Conservation (phyloP, 2,329 filamentous ascomycete species). For the Aspergillus ochraceus region DNA sequence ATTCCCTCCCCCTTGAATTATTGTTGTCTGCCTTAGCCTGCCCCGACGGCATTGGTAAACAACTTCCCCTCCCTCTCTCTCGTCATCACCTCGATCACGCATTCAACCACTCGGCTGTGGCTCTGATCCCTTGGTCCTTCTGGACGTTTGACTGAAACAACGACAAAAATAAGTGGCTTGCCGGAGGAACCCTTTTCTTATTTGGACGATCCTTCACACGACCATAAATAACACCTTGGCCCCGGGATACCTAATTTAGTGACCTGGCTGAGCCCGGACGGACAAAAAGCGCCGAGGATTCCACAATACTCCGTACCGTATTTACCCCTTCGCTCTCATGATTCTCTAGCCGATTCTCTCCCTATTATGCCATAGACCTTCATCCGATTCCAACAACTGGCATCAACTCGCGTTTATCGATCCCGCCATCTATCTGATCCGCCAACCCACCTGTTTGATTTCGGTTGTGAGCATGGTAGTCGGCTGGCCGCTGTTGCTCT, state of each 20-base stretch:
- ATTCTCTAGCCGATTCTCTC: neutral
- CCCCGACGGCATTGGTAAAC: neutral
- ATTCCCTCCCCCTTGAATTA: neutral
- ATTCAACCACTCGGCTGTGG: neutral
- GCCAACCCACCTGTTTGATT: conserved; percentile 7
- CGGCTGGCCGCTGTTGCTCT: conserved; percentile 18
- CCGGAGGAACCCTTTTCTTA: neutral
- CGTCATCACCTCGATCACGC: neutral
- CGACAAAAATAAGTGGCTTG: neutral
- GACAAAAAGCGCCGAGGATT: neutral
- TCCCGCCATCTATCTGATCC: neutral
- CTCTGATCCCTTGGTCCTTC: neutral
- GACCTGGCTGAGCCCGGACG: neutral
- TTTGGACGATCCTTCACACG: neutral
- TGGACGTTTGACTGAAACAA: neutral
- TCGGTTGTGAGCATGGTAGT: conserved; percentile 29
- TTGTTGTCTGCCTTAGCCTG: neutral
- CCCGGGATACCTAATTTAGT: neutral
- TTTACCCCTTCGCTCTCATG: neutral
- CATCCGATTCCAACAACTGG: neutral
- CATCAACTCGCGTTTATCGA: neutral
- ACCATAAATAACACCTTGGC: neutral
- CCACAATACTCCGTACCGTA: neutral
- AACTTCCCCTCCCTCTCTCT: neutral
- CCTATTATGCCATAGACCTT: neutral